Percentiles rank a stretch among this genome's conserved stretches.
Evolutionary conservation across 2,329 filamentous ascomycete genomes (phyloP).

Genomic region (Penicillium brasilianum): DNA sequence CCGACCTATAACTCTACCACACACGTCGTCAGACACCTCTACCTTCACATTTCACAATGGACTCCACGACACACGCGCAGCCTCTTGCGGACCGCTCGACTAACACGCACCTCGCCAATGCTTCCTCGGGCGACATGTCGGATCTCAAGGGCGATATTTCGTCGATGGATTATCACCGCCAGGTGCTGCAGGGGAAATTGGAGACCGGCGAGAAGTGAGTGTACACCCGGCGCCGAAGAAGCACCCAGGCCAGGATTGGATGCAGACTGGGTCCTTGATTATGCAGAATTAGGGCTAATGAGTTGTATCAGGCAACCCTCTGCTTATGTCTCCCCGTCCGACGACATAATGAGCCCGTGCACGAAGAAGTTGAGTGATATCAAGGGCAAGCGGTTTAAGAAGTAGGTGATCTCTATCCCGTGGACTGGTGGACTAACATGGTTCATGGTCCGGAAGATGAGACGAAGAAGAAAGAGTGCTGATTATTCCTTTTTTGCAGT

Average conservation of each 20-base stretch:
- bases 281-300: slow-evolving; percentile 24
- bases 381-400: slow-evolving; percentile 56
- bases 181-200: slow-evolving; percentile 49
- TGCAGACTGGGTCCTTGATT: background rate
- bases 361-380: slow-evolving; percentile 56
- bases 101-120: slow-evolving; percentile 45
- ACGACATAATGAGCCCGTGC: slow-evolving; percentile 56
- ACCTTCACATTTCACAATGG: slow-evolving; percentile 32
- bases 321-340: slow-evolving; percentile 55
- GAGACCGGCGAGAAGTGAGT: slow-evolving; percentile 47
- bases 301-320: slow-evolving; percentile 30
- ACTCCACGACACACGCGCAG: slow-evolving; percentile 37
- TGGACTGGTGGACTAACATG: background rate
- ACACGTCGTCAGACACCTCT: slow-evolving; percentile 1
- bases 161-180: slow-evolving; percentile 52
- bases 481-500: slow-evolving; percentile 25
- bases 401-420: slow-evolving; percentile 37
- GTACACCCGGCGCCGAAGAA: background rate
- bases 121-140: slow-evolving; percentile 31
- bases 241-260: background rate
- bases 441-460: no score
- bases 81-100: slow-evolving; percentile 49
- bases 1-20: background rate
- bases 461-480: background rate
- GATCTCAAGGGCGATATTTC: slow-evolving; percentile 42